phyloP scores from a whole-genome alignment of 371 early-diverging fungal species.

The Lichtheimia corymbifera region DNA sequence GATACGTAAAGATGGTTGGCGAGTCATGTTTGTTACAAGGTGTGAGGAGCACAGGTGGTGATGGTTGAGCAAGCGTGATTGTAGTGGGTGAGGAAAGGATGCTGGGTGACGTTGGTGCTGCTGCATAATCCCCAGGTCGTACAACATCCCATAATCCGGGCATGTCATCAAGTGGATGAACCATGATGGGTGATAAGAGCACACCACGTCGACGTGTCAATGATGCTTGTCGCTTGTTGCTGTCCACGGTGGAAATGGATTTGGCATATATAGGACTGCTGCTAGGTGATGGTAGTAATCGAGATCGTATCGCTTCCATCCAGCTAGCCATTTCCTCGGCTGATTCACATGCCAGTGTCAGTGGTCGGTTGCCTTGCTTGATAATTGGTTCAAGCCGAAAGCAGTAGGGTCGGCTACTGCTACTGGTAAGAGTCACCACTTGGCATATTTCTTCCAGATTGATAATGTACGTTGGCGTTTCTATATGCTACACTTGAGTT shows the following conservation, averaged over 20 bases:
- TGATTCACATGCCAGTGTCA: constrained; percentile 33
- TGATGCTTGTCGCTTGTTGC: constrained; percentile 6
- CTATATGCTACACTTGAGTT: constrained; percentile 11
- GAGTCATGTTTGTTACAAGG: not conserved
- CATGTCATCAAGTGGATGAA: constrained; percentile 5
- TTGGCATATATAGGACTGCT: not conserved
- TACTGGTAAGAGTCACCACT: constrained; percentile 8
- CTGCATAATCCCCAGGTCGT: not conserved
- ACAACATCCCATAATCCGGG: not conserved
- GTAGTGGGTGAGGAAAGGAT: not conserved
- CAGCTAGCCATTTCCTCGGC: constrained; percentile 25
- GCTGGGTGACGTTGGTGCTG: not conserved
- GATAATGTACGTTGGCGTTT: constrained; percentile 23
- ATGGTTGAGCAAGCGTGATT: not conserved
- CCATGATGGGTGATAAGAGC: constrained; percentile 7
- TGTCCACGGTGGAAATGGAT: not conserved
- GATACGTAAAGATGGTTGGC: not conserved
- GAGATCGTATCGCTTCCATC: constrained; percentile 9
- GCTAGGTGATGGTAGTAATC: not conserved
- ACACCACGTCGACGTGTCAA: constrained; percentile 12
- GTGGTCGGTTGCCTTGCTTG: constrained; percentile 13
- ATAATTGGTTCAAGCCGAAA: constrained; percentile 31
- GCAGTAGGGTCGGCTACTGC: constrained; percentile 17
- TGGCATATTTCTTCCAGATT: constrained; percentile 22
- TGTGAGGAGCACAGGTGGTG: not conserved